These are phyloP conservation scores for Trichoderma sp. DNA, from an alignment of 2,329 filamentous ascomycete species.

Conservation along the genomic window DNA sequence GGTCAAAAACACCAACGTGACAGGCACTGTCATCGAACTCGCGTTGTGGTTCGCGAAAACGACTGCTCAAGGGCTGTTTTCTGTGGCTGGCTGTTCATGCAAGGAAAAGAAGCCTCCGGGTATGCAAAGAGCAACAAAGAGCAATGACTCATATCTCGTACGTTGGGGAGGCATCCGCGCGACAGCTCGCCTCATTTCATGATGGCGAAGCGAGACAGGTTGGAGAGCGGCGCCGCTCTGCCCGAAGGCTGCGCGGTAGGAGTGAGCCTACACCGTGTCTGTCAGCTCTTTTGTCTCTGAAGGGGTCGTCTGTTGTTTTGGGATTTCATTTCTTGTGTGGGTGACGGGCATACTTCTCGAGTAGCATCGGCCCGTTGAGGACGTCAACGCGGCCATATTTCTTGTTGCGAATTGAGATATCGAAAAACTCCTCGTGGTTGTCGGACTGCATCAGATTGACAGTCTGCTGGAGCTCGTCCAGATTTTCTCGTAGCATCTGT, in stretches of 20 bases:
- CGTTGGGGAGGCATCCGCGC: background rate
- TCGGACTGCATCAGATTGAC: conserved; percentile 83
- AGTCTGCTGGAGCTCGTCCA: conserved; percentile 93
- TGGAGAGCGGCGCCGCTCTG: conserved; percentile 66
- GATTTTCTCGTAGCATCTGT: conserved; percentile 81
- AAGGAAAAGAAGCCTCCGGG: background rate
- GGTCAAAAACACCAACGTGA: background rate
- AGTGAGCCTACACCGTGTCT: conserved; percentile 56
- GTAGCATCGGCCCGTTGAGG: conserved; percentile 79
- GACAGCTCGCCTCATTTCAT: conserved; percentile 39
- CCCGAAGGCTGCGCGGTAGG: conserved; percentile 61
- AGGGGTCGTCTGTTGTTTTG: background rate
- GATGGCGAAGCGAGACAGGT: conserved; percentile 73
- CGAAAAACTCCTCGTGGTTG: conserved; percentile 96
- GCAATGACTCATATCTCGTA: background rate
- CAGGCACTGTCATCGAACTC: background rate
- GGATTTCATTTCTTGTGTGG: background rate
- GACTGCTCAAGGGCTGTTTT: background rate
- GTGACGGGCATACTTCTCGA: conserved; percentile 75
- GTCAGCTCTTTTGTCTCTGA: conserved; percentile 15
- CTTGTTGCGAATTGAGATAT: conserved; percentile 84
- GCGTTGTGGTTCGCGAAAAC: background rate
- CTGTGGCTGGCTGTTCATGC: background rate
- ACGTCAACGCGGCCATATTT: conserved; percentile 94
- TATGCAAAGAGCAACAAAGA: background rate